Base-by-base conservation (phyloP, 495 filamentous ascomycete genomes). In the Aspergillus bridgeri region DNA sequence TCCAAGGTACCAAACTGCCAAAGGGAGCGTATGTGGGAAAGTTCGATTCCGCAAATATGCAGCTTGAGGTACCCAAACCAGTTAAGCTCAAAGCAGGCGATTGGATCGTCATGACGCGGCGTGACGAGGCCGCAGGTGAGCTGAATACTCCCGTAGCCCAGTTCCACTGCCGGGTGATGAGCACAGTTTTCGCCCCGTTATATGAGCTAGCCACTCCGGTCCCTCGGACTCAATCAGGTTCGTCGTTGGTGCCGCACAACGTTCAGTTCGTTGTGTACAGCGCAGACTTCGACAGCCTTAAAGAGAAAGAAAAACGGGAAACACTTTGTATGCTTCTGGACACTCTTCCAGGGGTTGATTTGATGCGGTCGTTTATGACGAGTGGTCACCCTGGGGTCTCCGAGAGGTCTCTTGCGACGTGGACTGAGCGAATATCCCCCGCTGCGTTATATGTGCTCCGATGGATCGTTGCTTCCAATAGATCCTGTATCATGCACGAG, bases 381-480 rank as follows among this genome's bases (percentile, higher is more conserved):
- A 60, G 58, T 6, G 65, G 67, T 52, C 71, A 60, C 20, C 50
- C 51, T 13, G 64, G 57, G n/a, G 57, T 62, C 50, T 51, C 42
- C 1, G 73, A 71, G 44, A 74, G 57, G 18, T 62, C 62, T 42
- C 74, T 96, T 22, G 71, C 74, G 22, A 70, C 73, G 11, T 95
- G 90, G 89, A 65, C 71, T 1, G 75, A 83, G 0, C 76, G 78
- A 17, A 79, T 96, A 11, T 82, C 84, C 2, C 87, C 85, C 4
- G 77, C 89, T 6, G 84, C 88, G 2, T 66, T 90, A 5, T 82
- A 84, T 24, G 65, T 95, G 6, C 75, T 96, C 18, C 81, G 89
- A 56, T 96, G 93, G 93, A 89, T 98, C 59, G 86, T 98, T 53
- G 89, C 91, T 2, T 96, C 91, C 0, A 96, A 96, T 64, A 78